Conservation (phyloP, 495 filamentous ascomycete species). For the Sabuloglossum arenarium region DNA sequence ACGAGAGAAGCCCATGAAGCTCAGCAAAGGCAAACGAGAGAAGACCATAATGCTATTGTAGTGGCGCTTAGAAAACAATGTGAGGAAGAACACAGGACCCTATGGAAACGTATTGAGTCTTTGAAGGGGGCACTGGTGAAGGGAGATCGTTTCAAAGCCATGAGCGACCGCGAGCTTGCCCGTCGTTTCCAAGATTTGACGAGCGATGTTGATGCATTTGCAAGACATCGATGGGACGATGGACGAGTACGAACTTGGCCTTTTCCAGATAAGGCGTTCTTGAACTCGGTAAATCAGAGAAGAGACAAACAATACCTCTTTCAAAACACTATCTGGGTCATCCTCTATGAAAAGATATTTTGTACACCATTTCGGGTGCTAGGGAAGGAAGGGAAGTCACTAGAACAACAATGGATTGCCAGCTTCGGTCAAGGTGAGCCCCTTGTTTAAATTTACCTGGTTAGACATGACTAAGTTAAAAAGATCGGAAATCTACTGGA, state of each 20-base stretch:
- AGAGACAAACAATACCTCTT: background rate
- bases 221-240: background rate
- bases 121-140: background rate
- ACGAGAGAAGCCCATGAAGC: too few relatives aligned
- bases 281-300: background rate
- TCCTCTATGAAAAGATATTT: background rate
- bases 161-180: background rate
- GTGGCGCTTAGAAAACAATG: too few relatives aligned
- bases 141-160: background rate
- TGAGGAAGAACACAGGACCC: background rate
- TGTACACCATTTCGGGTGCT: background rate
- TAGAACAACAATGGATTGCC: background rate
- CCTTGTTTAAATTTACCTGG: background rate
- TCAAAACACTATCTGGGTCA: background rate
- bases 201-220: background rate
- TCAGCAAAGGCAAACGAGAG: too few relatives aligned
- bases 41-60: too few relatives aligned
- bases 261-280: background rate
- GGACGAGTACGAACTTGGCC: background rate
- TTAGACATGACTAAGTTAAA: background rate
- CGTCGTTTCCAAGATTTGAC: background rate
- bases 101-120: background rate
- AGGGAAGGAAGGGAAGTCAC: background rate
- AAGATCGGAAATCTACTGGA: background rate
- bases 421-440: background rate